Conservation (phyloP, 257 asterid species). For the Gentiana straminea region DNA sequence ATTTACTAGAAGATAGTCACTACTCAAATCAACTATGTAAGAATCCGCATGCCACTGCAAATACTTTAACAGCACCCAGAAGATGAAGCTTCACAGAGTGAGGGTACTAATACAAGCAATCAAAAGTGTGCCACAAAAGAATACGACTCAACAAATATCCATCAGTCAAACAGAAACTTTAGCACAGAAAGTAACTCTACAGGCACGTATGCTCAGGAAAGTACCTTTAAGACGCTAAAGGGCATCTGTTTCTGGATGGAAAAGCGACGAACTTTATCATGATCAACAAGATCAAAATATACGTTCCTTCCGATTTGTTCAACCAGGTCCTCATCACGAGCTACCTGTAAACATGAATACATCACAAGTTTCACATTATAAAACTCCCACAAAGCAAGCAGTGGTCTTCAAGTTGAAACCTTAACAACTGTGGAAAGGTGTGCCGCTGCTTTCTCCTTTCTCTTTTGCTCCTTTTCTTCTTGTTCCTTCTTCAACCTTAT, state of each 20-base stretch:
- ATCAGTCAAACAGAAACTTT: slow-evolving; percentile 3
- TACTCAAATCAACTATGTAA: no score
- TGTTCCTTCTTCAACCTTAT: slow-evolving; percentile 69
- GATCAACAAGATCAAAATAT: slow-evolving; percentile 88
- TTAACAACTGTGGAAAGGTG: slow-evolving; percentile 77
- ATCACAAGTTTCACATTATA: background rate
- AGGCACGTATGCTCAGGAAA: background rate
- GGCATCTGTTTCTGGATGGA: slow-evolving; percentile 73
- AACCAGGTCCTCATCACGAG: slow-evolving; percentile 63
- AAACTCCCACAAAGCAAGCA: background rate
- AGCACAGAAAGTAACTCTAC: background rate
- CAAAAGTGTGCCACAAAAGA: background rate
- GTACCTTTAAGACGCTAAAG: slow-evolving; percentile 65
- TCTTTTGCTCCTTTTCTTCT: slow-evolving; percentile 72
- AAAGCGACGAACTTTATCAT: slow-evolving; percentile 69
- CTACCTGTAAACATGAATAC: slow-evolving; percentile 39
- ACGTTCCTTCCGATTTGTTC: slow-evolving; percentile 71
- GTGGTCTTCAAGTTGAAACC: slow-evolving; percentile 21
- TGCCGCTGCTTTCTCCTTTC: slow-evolving; percentile 72
- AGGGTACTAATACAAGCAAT: no score
- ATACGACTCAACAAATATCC: background rate
- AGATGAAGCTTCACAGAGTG: no score
- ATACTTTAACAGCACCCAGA: no score
- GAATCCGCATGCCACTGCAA: no score
- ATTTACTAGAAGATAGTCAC: no score